These are phyloP conservation scores for Claviceps paspali DNA, from an alignment of 2,329 filamentous ascomycete genomes.

Conservation along the genomic window DNA sequence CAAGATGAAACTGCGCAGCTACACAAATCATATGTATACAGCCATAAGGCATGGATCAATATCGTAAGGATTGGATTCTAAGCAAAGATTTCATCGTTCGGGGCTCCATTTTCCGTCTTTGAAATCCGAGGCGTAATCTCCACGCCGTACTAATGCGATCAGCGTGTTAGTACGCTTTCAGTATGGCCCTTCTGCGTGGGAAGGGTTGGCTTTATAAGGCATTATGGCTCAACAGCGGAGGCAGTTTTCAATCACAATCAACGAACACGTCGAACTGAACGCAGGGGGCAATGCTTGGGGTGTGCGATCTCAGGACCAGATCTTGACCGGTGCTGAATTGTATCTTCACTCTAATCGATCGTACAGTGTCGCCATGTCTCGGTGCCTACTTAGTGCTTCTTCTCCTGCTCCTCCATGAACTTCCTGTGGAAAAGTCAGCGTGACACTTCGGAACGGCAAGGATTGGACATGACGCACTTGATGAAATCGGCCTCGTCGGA, in stretches of 20 bases:
- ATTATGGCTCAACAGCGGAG: not conserved
- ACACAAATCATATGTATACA: too few relatives aligned
- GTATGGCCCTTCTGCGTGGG: not conserved
- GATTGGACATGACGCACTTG: conserved; percentile 32
- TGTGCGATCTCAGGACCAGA: not conserved
- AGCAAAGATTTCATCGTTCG: too few relatives aligned
- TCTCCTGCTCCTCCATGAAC: conserved; percentile 26
- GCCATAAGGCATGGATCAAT: too few relatives aligned
- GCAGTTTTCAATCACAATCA: not conserved
- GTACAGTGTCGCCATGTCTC: conserved; percentile 11
- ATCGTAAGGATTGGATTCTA: too few relatives aligned
- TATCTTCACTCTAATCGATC: conserved; percentile 20
- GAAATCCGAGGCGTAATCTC: too few relatives aligned
- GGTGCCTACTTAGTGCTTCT: conserved; percentile 21
- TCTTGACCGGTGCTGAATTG: conserved; percentile 5
- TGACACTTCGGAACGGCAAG: not conserved
- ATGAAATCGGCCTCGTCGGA: conserved; percentile 50
- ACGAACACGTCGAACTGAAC: not conserved
- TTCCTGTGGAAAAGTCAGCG: conserved; percentile 14
- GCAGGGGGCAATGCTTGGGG: not conserved
- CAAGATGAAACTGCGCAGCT: too few relatives aligned
- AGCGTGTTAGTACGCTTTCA: not conserved
- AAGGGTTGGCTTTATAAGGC: not conserved
- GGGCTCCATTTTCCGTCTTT: too few relatives aligned
- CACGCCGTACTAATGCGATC: not conserved